Base-by-base conservation (phyloP, 805 yeast species). In the Geotrichum ghanense region DNA sequence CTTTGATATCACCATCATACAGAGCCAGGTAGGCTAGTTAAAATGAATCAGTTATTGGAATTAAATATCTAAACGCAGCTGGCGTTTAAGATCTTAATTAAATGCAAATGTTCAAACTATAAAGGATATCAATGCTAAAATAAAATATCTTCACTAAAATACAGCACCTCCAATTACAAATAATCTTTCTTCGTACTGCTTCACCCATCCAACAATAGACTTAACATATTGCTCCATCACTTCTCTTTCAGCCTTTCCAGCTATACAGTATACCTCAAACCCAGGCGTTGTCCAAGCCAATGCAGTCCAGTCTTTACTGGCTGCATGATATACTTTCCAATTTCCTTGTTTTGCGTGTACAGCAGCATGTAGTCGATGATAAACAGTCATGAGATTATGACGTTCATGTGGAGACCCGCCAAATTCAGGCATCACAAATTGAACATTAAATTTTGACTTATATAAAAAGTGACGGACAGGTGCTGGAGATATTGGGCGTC, bases 381-480 rank as follows among this genome's bases (percentile, higher is more conserved):
- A 62, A 45, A 50, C 55, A 26, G 42, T 49, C 59, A 49, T 53
- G 31, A 54, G 60, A 44, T 42, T 57, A 51, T 42, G 56, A 47
- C 51, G 51, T 47, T 49, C 50, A 50, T 53, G 47, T 16, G 53
- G 54, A 14, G 52, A 56, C 22, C 52, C 48, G 58, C 69, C 70
- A 39, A 55, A 53, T 35, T 52, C 51, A 24, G 72, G 68, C 65
- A 69, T 68, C 16, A 77, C 72, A 55, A 72, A 80, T 55, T 86
- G 97, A 16, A 86, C 78, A 48, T 75, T 74, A 20, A 66, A 66
- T 49, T 76, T 80, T 26, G 85, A 76, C 62, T 85, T 88, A 68
- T 78, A 89, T 21, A 88, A 73, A 58, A 89, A 92, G 65, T 88
- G 96, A 50, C 78, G 74, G 9, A 90, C 72, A 0, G 74, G 65